Percentiles rank a stretch among this genome's conserved stretches.
Evolutionary conservation across 192 early-diverging fungal genomes (phyloP).

Genomic region (Allomyces javanicus): DNA sequence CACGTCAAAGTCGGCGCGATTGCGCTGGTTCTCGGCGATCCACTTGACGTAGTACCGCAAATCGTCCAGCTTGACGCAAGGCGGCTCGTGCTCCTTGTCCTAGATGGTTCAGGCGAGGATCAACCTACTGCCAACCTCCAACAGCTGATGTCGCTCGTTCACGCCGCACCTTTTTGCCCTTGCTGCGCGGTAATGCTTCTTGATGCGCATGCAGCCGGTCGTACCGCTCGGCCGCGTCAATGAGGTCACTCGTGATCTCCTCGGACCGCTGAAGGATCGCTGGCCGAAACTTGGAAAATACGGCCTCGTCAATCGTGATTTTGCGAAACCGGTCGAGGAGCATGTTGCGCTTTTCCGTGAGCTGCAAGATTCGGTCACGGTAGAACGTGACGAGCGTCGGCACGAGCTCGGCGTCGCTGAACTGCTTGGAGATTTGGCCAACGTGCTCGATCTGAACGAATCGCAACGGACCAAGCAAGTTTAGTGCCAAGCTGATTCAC

Average conservation of each 20-base stretch:
- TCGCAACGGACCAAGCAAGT: no score
- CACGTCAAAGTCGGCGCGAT: background rate
- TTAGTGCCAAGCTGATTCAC: no score
- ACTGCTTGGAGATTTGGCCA: no score
- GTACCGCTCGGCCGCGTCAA: background rate
- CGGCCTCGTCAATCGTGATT: no score
- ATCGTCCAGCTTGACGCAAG: background rate
- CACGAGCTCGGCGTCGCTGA: no score
- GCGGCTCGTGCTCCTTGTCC: background rate
- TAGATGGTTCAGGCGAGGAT: background rate
- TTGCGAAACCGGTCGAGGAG: no score
- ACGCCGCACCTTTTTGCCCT: background rate
- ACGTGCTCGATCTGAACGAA: no score
- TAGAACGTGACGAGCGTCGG: no score
- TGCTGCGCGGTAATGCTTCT: background rate
- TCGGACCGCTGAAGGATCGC: no score
- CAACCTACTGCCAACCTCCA: background rate
- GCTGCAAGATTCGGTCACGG: no score
- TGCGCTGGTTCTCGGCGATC: background rate
- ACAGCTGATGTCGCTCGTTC: background rate
- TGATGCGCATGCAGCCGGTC: background rate
- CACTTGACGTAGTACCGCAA: background rate
- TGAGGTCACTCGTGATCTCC: background rate
- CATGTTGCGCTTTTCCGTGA: no score
- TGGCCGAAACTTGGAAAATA: no score